phyloP scores from a whole-genome alignment of 208 protist species.

The Vickermania spadyakhi region DNA sequence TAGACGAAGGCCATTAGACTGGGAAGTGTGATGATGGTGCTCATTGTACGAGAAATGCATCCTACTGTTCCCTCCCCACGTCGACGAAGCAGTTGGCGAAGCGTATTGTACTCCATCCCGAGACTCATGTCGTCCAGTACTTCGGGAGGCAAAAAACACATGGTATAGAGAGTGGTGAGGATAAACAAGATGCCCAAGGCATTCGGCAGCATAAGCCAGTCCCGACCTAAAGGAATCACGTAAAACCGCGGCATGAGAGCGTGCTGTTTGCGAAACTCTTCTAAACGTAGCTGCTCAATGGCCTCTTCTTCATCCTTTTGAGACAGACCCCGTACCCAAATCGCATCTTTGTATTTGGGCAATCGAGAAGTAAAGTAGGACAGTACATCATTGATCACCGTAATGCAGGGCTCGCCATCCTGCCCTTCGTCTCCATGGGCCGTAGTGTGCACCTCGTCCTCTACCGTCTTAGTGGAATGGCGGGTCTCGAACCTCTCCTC shows the following conservation, averaged over 20 bases:
- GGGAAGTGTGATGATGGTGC: conserved; percentile 22
- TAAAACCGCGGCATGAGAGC: not conserved
- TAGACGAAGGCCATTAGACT: conserved; percentile 14
- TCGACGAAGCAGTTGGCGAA: conserved; percentile 18
- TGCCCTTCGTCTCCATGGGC: not conserved
- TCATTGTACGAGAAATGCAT: conserved; percentile 21
- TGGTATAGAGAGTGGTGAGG: not conserved
- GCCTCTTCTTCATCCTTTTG: conserved; percentile 24
- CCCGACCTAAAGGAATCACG: not conserved
- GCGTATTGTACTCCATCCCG: conserved; percentile 24
- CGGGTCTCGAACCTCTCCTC: no score
- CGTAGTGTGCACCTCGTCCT: no score
- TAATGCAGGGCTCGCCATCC: conserved; percentile 11
- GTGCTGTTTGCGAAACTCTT: not conserved
- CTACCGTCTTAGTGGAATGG: no score
- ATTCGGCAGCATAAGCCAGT: conserved; percentile 22
- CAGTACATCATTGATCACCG: conserved; percentile 48
- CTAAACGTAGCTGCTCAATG: conserved; percentile 1
- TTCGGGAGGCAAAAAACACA: not conserved
- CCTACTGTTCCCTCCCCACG: conserved; percentile 25
- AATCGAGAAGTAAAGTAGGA: conserved; percentile 34
- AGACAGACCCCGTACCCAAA: conserved; percentile 67
- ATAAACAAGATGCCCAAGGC: conserved; percentile 11
- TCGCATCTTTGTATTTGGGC: conserved; percentile 31
- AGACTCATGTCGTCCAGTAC: conserved; percentile 27